These are phyloP conservation scores for Nakazawaea populi DNA, from an alignment of 805 yeast genomes.

Conservation along the genomic window DNA sequence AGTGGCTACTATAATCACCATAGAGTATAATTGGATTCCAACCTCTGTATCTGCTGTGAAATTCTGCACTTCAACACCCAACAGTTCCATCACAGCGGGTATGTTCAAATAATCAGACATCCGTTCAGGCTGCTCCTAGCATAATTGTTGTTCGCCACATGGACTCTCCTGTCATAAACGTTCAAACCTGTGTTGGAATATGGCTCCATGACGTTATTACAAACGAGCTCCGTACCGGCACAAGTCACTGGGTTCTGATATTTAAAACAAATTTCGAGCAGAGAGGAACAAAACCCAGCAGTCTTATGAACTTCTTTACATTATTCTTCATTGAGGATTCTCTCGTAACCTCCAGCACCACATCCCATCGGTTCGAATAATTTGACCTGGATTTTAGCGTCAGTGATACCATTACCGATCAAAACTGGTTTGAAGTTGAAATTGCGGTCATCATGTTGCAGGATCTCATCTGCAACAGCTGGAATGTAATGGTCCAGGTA, in stretches of 20 bases:
- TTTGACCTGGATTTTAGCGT: constrained; percentile 71
- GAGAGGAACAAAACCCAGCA: constrained; percentile 68
- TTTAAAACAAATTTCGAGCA: constrained; percentile 75
- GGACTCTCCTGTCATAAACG: constrained; percentile 81
- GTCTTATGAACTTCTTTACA: constrained; percentile 64
- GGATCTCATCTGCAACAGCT: constrained; percentile 73
- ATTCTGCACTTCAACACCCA: constrained; percentile 84
- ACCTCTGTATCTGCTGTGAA: constrained; percentile 69
- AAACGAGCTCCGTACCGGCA: constrained; percentile 85
- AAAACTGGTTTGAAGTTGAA: constrained; percentile 70
- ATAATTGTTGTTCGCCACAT: constrained; percentile 57
- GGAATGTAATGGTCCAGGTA: constrained; percentile 96
- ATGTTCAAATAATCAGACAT: constrained; percentile 70
- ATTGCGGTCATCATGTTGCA: constrained; percentile 47
- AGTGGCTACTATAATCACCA: constrained; percentile 93
- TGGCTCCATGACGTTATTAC: constrained; percentile 79
- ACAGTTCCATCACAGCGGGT: constrained; percentile 67
- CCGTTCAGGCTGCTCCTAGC: constrained; percentile 61
- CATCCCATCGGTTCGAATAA: constrained; percentile 91
- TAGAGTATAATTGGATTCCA: constrained; percentile 73
- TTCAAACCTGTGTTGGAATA: constrained; percentile 81
- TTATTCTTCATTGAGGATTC: constrained; percentile 40
- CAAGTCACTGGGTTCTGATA: constrained; percentile 74
- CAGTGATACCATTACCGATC: constrained; percentile 90
- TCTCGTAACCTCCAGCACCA: constrained; percentile 77